Conservation (phyloP, 2,329 filamentous ascomycete species). For the Ceratocystis diversiconidia region DNA sequence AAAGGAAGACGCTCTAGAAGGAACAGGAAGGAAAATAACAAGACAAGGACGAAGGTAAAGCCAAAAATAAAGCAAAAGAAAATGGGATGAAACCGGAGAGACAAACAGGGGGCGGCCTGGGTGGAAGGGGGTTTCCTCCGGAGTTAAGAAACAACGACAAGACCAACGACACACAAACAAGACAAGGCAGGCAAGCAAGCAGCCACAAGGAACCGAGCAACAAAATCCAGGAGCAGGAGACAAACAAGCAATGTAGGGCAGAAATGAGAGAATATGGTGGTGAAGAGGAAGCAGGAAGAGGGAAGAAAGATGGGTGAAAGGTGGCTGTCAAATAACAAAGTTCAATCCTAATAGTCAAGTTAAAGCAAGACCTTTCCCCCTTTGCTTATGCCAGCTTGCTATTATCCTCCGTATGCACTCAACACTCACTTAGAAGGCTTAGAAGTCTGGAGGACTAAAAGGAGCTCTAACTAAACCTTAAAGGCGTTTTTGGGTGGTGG, state of each 20-base stretch:
- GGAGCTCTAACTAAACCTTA: no score
- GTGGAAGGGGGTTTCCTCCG: neutral
- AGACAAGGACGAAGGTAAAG: neutral
- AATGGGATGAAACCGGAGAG: conserved; percentile 1
- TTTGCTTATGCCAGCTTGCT: no score
- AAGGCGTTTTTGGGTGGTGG: neutral
- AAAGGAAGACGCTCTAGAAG: neutral
- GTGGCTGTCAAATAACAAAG: no score
- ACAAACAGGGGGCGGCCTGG: neutral
- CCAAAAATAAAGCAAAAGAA: neutral
- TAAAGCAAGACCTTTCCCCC: no score
- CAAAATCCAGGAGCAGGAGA: neutral
- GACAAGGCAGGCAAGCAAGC: neutral
- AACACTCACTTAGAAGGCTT: no score
- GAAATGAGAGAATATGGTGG: no score
- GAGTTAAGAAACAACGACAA: neutral
- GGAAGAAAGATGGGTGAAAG: no score
- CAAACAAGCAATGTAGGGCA: neutral
- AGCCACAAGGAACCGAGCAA: neutral
- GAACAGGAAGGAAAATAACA: no score
- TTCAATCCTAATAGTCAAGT: no score
- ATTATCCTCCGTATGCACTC: no score
- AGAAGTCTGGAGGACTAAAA: no score
- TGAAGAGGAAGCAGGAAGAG: no score
- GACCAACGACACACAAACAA: neutral